phyloP scores from a whole-genome alignment of 768 basidiomycete genomes.

The Tylopilus felleus region DNA sequence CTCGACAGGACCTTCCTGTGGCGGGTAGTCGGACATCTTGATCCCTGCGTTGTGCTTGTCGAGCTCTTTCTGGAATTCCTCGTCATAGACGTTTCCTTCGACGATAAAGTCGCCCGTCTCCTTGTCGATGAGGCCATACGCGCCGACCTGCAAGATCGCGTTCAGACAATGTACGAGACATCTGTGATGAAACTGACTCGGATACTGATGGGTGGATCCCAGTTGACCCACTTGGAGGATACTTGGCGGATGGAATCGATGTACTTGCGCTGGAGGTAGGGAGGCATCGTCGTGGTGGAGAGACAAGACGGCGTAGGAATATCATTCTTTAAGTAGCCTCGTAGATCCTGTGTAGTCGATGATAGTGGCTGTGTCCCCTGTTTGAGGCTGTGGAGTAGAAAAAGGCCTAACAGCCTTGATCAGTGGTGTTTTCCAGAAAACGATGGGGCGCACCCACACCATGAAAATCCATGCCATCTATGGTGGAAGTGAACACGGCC shows the following conservation, averaged over 20 bases:
- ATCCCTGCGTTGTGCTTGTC: constrained; percentile 9
- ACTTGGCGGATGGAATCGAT: constrained; percentile 32
- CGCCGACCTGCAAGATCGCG: constrained; percentile 27
- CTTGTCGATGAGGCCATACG: constrained; percentile 33
- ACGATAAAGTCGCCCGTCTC: constrained; percentile 30
- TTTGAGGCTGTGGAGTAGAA: background rate
- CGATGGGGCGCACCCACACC: no score
- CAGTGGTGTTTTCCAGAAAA: background rate
- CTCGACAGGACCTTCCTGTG: constrained; percentile 18
- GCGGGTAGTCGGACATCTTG: constrained; percentile 15
- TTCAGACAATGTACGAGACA: background rate
- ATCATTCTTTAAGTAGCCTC: background rate
- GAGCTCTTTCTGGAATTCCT: constrained; percentile 16
- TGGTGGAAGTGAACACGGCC: no score
- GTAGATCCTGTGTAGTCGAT: background rate
- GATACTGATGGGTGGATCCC: constrained; percentile 32
- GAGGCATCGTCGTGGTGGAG: constrained; percentile 5
- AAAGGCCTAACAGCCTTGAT: no score
- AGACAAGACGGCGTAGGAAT: background rate
- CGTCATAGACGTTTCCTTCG: constrained; percentile 36
- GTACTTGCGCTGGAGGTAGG: constrained; percentile 29
- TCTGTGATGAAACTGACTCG: constrained; percentile 15
- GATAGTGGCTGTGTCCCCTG: background rate
- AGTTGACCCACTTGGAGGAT: constrained; percentile 37
- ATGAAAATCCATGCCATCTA: no score